Base-by-base conservation (phyloP, 2,329 filamentous ascomycete species). In the Calonectria hawksworthii region DNA sequence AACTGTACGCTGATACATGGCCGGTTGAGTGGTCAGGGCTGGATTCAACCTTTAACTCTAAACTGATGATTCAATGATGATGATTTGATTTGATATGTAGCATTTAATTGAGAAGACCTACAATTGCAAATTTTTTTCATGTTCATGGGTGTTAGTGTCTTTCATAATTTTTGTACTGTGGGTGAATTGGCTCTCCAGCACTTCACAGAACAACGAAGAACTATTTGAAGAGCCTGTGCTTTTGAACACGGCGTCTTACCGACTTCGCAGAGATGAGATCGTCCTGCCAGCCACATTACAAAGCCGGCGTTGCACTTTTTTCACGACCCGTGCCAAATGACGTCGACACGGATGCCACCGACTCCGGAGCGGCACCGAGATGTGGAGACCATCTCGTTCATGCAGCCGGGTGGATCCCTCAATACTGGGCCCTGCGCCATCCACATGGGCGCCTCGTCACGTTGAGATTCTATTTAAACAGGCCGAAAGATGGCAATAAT, bases 301-400 rank as follows among this genome's bases (percentile, higher is more conserved):
- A 63, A 63, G 56, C 34, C 16, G 34, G 36, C 23, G 32, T 38
- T 41, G 56, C 14, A 41, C 23, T 38, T 38, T 63, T 38, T 63
- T 28, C 34, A 7, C 3, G 23, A 18, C 36, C 56, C 56, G 56
- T 63, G 56, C 34, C 16, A 30, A 26, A 63, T 63, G 56, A 63
- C 56, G 56, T 63, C 56, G 56, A 28, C n/a, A 30, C 56, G 34
- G 56, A 14, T 28, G 56, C 32, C 23, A 18, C 56, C 34, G 56
- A 63, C 23, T 23, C 56, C 56, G 56, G 34, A 63, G 18, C 56
- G 56, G 56, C 56, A 28, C 34, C 56, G 38, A 28, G 23, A 30
- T 16, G 56, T 63, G 56, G 56, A 41, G 56, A 28, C 56, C 36
- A 63, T 63, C 56, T 63, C 56, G 56, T 63, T 63, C 56, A 63